phyloP scores from a whole-genome alignment of 306 rosid species.

The Castanea crenata region DNA sequence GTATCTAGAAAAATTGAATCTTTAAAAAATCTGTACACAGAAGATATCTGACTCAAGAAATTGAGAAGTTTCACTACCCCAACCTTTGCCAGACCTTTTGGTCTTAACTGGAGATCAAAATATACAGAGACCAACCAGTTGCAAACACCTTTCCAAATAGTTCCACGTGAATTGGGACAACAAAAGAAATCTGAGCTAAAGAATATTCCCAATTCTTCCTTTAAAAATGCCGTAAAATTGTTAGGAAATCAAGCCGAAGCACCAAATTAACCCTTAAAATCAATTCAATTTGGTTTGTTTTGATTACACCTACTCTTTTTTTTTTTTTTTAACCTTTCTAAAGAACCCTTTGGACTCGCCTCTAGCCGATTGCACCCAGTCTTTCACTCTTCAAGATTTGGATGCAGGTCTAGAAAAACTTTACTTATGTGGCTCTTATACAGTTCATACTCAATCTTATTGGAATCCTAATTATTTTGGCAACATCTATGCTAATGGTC shows the following conservation, averaged over 20 bases:
- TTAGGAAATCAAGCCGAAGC: not conserved
- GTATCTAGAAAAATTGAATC: too few species aligned
- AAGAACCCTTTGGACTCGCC: too few species aligned
- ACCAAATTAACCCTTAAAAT: not conserved
- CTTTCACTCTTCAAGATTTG: not conserved
- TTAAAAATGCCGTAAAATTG: not conserved
- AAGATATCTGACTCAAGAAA: not conserved
- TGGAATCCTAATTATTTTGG: not conserved
- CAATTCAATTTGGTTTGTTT: not conserved
- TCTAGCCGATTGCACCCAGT: not conserved
- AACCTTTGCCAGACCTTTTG: not conserved
- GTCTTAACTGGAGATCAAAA: not conserved
- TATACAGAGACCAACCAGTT: not conserved
- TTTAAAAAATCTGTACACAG: not conserved
- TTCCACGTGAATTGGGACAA: not conserved
- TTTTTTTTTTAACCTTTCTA: too few species aligned
- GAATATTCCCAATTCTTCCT: not conserved
- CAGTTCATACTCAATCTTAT: not conserved
- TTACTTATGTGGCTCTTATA: not conserved
- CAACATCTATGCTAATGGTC: not conserved
- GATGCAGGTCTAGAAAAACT: not conserved
- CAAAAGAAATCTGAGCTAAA: not conserved
- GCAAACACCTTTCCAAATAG: not conserved
- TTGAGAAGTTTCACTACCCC: not conserved
- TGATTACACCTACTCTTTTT: too few species aligned